Evolutionary conservation across 2,329 filamentous ascomycete species (phyloP).

Genomic region (Fusarium camptoceras): DNA sequence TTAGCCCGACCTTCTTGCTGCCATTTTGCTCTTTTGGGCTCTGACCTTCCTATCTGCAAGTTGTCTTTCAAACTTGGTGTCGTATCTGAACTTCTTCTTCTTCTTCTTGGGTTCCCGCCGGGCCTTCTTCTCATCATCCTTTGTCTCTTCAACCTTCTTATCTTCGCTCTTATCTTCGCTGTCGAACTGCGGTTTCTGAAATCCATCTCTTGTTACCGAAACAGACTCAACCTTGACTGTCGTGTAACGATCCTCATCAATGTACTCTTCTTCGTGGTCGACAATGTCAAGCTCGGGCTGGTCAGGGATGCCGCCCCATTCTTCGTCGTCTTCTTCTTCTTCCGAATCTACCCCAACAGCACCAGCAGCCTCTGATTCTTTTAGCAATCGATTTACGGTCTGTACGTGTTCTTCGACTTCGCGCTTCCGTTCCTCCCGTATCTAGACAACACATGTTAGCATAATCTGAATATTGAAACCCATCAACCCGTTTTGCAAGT

Average conservation of each 20-base stretch:
- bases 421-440: constrained; percentile 83
- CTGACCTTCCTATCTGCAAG: constrained; percentile 77
- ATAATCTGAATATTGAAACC: background rate
- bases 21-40: constrained; percentile 61
- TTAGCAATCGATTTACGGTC: constrained; percentile 77
- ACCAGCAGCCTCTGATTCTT: constrained; percentile 64
- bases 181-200: constrained; percentile 65
- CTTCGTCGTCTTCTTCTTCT: constrained; percentile 59
- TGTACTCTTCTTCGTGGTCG: constrained; percentile 90
- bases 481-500: background rate
- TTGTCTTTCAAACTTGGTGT: constrained; percentile 86
- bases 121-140: constrained; percentile 47
- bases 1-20: constrained; percentile 19
- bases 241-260: constrained; percentile 96
- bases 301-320: constrained; percentile 76
- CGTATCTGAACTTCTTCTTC: constrained; percentile 93
- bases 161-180: constrained; percentile 54
- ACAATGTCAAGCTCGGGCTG: constrained; percentile 62
- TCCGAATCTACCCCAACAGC: constrained; percentile 58
- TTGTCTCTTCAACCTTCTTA: constrained; percentile 46
- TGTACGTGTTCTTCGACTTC: constrained; percentile 86
- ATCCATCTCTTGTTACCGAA: constrained; percentile 78
- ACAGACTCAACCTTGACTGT: constrained; percentile 95
- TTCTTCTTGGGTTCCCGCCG: constrained; percentile 74
- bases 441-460: constrained; percentile 60